phyloP scores from a whole-genome alignment of 768 basidiomycete species.

The Russula vinacea region DNA sequence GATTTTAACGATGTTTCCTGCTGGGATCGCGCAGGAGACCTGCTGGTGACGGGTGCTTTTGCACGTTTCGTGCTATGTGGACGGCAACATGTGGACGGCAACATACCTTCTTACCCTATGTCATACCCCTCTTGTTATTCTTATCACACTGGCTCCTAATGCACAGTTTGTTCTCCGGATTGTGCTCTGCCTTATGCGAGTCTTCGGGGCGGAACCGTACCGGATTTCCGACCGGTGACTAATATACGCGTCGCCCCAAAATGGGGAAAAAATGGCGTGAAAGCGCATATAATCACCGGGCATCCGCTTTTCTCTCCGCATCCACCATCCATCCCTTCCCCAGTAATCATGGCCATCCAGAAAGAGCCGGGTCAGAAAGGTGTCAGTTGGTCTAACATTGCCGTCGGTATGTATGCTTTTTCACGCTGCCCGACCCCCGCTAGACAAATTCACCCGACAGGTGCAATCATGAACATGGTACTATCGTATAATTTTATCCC shows the following conservation, averaged over 20 bases:
- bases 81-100: conserved; percentile 15
- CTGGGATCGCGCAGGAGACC: conserved; percentile 11
- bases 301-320: conserved; percentile 19
- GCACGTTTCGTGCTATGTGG: conserved; percentile 22
- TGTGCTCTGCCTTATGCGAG: not conserved
- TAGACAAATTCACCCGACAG: conserved; percentile 39
- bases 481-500: conserved; percentile 29
- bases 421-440: not conserved
- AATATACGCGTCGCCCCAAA: conserved; percentile 12
- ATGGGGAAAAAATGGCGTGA: not conserved
- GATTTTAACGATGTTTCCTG: conserved; percentile 10
- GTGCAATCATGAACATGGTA: conserved; percentile 99
- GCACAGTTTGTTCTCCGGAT: not conserved
- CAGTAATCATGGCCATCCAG: conserved; percentile 65
- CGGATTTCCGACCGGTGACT: conserved; percentile 15
- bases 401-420: conserved; percentile 65
- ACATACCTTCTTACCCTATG: conserved; percentile 24
- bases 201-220: conserved; percentile 11
- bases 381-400: conserved; percentile 92
- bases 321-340: conserved; percentile 21
- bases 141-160: conserved; percentile 23
- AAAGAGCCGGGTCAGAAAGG: conserved; percentile 90
- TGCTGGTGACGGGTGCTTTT: conserved; percentile 17
- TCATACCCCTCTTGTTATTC: conserved; percentile 30
- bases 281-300: not conserved